Evolutionary conservation across 2,329 filamentous ascomycete genomes (phyloP), one percentile per base, ranked within the genome.

Genomic region (Diaporthe sp.): DNA sequence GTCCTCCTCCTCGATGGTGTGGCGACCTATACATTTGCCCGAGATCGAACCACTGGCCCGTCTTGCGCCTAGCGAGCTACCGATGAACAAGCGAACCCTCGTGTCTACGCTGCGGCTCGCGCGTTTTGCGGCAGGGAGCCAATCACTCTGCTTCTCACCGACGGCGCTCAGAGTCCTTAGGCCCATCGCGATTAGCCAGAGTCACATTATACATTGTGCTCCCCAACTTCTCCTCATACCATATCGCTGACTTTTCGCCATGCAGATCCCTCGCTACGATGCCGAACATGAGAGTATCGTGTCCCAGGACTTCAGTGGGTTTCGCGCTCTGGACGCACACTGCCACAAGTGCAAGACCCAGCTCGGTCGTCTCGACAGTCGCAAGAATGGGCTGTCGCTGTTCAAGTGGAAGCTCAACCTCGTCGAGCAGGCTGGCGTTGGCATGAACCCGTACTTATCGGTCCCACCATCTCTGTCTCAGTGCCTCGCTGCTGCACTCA

Each of bases 21-120:
- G 87, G 86, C 83, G 87, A 91, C 87, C 91, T 91, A 93, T 93
- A 93, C 91, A 91, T 89, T 84, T 90, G 87, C 90, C 91, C 91
- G 80, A 93, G 78, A 93, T 82, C 75, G 84, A 90, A 68, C 73
- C 75, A 78, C 80, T 80, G 79, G 77, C 76, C 76, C 75, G 74
- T 73, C 79, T 79, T 80, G 80, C 78, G 78, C 79, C 75, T 74
- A 76, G 74, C 75, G 74, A 75, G 76, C 76, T 74, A 73, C 56
- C 77, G 77, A 78, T 71, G 76, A 77, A 75, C 75, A 73, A 75
- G 76, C 78, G 80, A 81, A 86, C 82, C 85, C 84, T 81, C 76
- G 79, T 81, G 79, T 78, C 76, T 66, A 76, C 79, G 77, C 78
- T 82, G 77, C 87, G 88, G 87, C 86, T 86, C 77, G 75, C 75